Conservation (phyloP, 441 rosid genomes). For the Adansonia gregorii region DNA sequence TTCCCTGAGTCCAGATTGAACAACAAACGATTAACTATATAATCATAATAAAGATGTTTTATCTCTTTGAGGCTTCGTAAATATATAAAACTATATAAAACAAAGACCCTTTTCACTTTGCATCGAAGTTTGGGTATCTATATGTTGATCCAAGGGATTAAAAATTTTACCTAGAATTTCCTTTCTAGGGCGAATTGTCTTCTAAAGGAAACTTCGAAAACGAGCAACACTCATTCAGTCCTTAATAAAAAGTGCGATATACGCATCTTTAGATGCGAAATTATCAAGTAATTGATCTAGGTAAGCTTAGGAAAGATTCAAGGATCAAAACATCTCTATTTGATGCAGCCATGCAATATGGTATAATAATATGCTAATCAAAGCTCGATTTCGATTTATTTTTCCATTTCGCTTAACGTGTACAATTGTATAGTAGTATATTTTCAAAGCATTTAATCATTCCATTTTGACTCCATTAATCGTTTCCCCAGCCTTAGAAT, state of each 20-base stretch:
- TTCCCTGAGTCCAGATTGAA: slow-evolving; percentile 33
- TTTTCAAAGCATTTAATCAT: not conserved
- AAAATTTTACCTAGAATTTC: not conserved
- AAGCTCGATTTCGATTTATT: not conserved
- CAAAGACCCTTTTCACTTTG: not conserved
- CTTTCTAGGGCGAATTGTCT: not conserved
- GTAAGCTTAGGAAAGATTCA: not conserved
- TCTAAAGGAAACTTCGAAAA: not conserved
- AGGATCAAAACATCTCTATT: not conserved
- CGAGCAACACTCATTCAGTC: not conserved
- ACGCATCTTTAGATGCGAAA: not conserved
- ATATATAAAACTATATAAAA: not conserved
- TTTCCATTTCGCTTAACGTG: not conserved
- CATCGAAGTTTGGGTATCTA: not conserved
- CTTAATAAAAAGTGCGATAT: not conserved
- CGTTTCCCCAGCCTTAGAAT: not conserved
- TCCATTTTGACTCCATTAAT: not conserved
- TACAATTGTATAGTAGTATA: too few species aligned
- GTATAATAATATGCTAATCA: too few species aligned
- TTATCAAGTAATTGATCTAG: not conserved
- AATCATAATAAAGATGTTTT: too few species aligned
- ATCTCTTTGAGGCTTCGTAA: not conserved
- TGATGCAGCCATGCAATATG: not conserved
- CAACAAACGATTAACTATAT: not conserved
- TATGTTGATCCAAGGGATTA: not conserved